Evolutionary conservation across 2,329 filamentous ascomycete species (phyloP).

Genomic region (Cladosporium velox): DNA sequence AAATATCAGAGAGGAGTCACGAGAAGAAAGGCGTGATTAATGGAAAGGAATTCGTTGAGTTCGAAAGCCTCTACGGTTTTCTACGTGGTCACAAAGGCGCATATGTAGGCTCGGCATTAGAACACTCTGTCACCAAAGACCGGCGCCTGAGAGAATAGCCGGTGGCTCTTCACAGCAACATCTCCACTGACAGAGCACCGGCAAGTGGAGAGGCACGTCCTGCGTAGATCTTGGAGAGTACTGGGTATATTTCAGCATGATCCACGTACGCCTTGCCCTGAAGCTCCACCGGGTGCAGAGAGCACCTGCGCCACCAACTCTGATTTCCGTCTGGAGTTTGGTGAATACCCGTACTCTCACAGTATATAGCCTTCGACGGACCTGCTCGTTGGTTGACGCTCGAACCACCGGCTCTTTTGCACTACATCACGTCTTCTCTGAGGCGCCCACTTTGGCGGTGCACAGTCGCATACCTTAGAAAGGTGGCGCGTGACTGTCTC

Average conservation of each 20-base stretch:
- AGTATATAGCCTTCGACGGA: neutral
- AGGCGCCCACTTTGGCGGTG: neutral
- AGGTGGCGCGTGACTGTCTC: neutral
- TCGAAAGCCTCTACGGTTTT: neutral
- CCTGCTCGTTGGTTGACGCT: neutral
- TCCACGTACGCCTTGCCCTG: constrained; percentile 1
- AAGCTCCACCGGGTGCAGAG: constrained; percentile 4
- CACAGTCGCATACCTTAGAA: neutral
- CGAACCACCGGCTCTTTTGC: neutral
- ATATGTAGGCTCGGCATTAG: constrained; percentile 1
- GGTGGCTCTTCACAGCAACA: constrained; percentile 5
- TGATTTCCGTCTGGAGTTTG: neutral
- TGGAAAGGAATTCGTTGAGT: neutral
- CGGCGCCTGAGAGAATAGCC: constrained; percentile 13
- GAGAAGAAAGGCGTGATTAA: neutral
- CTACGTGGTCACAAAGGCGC: neutral
- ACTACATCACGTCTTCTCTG: neutral
- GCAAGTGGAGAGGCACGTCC: constrained; percentile 1
- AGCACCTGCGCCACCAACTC: constrained; percentile 3
- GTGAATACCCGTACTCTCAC: neutral
- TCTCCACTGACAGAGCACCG: constrained; percentile 3
- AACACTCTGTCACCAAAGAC: constrained; percentile 4
- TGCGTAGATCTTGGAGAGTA: neutral
- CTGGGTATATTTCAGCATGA: constrained; percentile 13
- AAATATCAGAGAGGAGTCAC: neutral